Evolutionary conservation across 176 grass and related monocot genomes (phyloP), one percentile per base, ranked within the genome.

Genomic region (Pharus latifolius): DNA sequence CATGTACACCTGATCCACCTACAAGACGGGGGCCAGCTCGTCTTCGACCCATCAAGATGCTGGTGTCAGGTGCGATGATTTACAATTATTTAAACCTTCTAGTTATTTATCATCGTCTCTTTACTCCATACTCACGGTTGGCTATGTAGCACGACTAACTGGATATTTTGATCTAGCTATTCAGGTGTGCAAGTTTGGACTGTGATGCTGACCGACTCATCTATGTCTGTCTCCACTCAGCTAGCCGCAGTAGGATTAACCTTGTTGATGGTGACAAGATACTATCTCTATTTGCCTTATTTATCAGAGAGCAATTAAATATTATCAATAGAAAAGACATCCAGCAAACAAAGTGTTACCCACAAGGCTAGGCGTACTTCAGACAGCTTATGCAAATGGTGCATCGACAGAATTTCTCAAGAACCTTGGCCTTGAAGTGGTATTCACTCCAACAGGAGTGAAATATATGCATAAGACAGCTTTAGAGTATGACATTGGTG

Each of bases 311-410:
- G 59, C 89, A 97, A 57, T 38, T 97, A 53, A 82, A 81, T 48
- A 47, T 97, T 60, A 55, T 97, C 24, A 78, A 90, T 71, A 38
- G 62, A 6, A 62, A 67, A 45, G 57, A 65, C 41, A 32, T 67
- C 33, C 72, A 68, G 19, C 16, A 43, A 68, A 56, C 49, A 68
- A 78, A 61, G 69, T 70, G 78, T 63, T 88, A 14, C 61, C 81
- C 55, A 72, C 84, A 63, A 84, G 75, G 60, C 75, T 97, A 74
- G 94, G 89, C 11, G 73, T 92, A 38, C 52, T 92, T 65, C 94
- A 97, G 67, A 97, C 94, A 72, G 94, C 94, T 31, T 97, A 97
- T 83, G 94, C 89, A 25, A 97, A 97, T 83, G 94, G 94, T 12
- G 89, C 94, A 53, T 88, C 89, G 2, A 97, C 86, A 35, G 62